Base-by-base conservation (phyloP, 2,329 filamentous ascomycete genomes). In the Gyromitra esculenta region DNA sequence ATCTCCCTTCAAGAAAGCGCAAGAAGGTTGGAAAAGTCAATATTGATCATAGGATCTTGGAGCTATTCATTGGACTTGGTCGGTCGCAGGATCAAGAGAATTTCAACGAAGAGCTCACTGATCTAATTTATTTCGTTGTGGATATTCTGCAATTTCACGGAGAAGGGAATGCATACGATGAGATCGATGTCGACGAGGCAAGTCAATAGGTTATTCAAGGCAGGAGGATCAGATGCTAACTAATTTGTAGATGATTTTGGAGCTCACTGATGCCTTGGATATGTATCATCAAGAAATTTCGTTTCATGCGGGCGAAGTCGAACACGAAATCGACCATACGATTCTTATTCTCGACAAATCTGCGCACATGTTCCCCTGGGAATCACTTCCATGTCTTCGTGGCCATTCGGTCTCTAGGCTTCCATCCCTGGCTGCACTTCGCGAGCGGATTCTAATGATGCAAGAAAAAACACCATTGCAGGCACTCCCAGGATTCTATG, bases 121-220 rank as follows among this genome's bases (percentile, higher is more conserved):
- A 99, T 82, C 85, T 99, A 37, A 88, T 99, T 2, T 98, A 97
- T 84, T 98, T 98, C 82, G 92, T 98, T 0, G 91, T 99, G 5
- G 96, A 99, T 81, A 94, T 98, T 66, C 86, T 99, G 1, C 96
- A 98, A 82, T 98, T 99, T 83, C 93, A 97, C 80, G 96, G 96
- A 15, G 96, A 99, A 84, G 89, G 90, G 62, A 99, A 98, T 82
- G 96, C 96, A 0, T 97, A 97, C 83, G 96, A 99, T 81, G 96
- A 99, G 84, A 92, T 99, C 78, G 95, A 98, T 83, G 97, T 98
- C 82, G 96, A 99, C 80, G 85, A 87, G 60, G 81, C 83, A 76
- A 79, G 76, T 77, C 43, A 3, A n/a, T 31, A 21, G 63, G 45
- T 9, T 5, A 18, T 21, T 65, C 39, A 52, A 31, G 43, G 11